These are phyloP conservation scores for Cryphonectria nitschkei DNA, from an alignment of 2,329 filamentous ascomycete species.

Conservation along the genomic window DNA sequence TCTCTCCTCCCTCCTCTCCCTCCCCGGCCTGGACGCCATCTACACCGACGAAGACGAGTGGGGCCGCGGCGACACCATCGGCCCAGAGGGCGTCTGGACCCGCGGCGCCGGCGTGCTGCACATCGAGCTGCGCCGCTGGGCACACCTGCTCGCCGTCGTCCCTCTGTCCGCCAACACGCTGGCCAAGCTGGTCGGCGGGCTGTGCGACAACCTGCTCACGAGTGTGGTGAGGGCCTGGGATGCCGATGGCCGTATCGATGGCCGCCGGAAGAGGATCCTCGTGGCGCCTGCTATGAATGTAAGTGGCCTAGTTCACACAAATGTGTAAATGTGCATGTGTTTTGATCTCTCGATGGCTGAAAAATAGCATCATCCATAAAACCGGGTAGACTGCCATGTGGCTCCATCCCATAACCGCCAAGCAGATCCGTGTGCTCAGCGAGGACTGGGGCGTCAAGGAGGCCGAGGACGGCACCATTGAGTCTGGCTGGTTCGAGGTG, in stretches of 20 bases:
- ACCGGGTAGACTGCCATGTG: conserved; percentile 67
- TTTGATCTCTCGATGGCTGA: conserved; percentile 41
- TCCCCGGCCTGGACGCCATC: conserved; percentile 77
- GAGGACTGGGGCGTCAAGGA: conserved; percentile 70
- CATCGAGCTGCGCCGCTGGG: conserved; percentile 84
- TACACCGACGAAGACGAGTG: conserved; percentile 89
- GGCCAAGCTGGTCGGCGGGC: conserved; percentile 79
- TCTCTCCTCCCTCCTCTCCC: conserved; percentile 57
- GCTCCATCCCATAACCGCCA: conserved; percentile 77
- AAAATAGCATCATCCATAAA: neutral
- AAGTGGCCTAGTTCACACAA: neutral
- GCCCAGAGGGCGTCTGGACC: conserved; percentile 66
- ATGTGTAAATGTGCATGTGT: neutral
- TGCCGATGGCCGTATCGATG: conserved; percentile 63
- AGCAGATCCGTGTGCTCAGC: conserved; percentile 70
- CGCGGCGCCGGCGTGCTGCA: conserved; percentile 82
- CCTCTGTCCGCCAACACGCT: conserved; percentile 84
- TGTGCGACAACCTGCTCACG: conserved; percentile 77
- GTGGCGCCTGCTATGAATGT: conserved; percentile 58
- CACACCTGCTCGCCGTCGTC: conserved; percentile 77
- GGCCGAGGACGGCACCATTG: conserved; percentile 33
- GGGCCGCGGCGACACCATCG: conserved; percentile 40
- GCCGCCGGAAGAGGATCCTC: conserved; percentile 66
- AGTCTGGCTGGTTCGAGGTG: conserved; percentile 63
- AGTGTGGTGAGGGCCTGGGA: conserved; percentile 87